These are phyloP conservation scores for Saccharomycopsis crataegensis DNA, from an alignment of 1,139 yeast species.

Conservation along the genomic window DNA sequence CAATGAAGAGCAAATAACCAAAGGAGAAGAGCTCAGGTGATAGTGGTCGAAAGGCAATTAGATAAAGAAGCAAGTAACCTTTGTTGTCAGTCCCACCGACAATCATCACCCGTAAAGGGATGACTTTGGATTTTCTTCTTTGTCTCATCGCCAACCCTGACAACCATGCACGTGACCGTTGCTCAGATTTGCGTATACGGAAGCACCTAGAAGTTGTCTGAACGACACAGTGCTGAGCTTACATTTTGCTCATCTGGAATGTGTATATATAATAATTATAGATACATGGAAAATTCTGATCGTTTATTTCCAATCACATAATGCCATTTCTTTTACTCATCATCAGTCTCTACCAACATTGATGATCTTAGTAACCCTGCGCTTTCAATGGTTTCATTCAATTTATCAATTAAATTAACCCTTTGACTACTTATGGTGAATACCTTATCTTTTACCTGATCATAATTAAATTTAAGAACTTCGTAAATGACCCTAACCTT, in stretches of 20 bases:
- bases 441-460: constrained; percentile 41
- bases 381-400: constrained; percentile 56
- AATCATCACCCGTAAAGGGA: too few relatives aligned
- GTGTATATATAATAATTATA: too few relatives aligned
- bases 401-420: constrained; percentile 52
- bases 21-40: too few relatives aligned
- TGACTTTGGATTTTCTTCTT: too few relatives aligned
- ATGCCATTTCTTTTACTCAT: background rate
- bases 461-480: constrained; percentile 40
- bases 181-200: background rate
- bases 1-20: too few relatives aligned
- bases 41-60: too few relatives aligned
- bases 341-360: constrained; percentile 51
- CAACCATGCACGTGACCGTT: background rate
- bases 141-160: background rate
- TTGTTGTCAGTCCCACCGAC: too few relatives aligned
- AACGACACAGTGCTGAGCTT: too few relatives aligned
- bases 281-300: background rate
- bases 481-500: constrained; percentile 56
- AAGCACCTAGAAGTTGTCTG: too few relatives aligned
- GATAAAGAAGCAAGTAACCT: too few relatives aligned
- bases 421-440: constrained; percentile 65
- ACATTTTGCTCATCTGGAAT: too few relatives aligned
- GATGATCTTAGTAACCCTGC: constrained; percentile 81
- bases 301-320: background rate